Conservation (phyloP, 306 rosid species). For the Gastrolobium bilobum region DNA sequence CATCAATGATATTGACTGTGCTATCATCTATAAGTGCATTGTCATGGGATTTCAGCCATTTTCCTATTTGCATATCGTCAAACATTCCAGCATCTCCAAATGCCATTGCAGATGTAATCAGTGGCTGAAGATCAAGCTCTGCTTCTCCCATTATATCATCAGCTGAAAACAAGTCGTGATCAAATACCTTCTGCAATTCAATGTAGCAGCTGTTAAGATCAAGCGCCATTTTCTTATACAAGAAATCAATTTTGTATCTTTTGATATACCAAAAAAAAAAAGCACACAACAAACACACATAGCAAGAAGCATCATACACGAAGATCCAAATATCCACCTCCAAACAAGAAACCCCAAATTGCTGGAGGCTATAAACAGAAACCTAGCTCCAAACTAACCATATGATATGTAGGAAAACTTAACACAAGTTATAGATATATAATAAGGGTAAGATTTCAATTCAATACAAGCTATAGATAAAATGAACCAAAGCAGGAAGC, state of each 20-base stretch:
- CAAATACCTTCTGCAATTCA: constrained; percentile 81
- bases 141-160: constrained; percentile 99
- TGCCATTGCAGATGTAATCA: constrained; percentile 90
- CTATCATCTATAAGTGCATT: constrained; percentile 86
- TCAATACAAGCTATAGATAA: neutral
- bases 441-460: neutral
- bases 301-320: neutral
- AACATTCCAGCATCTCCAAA: constrained; percentile 94
- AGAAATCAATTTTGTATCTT: constrained; percentile 4
- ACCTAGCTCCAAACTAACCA: neutral
- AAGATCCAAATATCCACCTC: constrained; percentile 4
- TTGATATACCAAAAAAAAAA: neutral
- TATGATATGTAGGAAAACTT: neutral
- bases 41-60: constrained; percentile 90
- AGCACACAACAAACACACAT: neutral
- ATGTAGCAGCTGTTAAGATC: constrained; percentile 33
- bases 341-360: neutral
- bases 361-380: neutral
- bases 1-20: constrained; percentile 76
- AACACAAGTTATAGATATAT: neutral
- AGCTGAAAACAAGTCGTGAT: constrained; percentile 86
- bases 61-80: constrained; percentile 92
- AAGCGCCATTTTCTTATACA: neutral
- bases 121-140: constrained; percentile 95
- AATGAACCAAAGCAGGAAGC: neutral